phyloP scores from a whole-genome alignment of 176 grass and related monocot genomes.

The Carex parvula region DNA sequence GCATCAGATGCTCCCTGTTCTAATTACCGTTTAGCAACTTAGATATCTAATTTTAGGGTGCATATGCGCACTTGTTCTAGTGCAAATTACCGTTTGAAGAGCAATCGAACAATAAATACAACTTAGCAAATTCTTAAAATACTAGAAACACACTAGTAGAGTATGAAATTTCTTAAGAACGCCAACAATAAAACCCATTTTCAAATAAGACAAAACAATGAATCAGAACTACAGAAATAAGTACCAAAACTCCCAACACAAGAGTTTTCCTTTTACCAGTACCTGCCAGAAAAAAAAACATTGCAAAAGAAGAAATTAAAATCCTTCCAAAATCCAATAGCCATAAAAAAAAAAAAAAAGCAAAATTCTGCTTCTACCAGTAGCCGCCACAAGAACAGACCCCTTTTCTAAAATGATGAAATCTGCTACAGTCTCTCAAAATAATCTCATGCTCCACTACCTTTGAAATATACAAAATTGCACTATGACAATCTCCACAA shows the following conservation, averaged over 20 bases:
- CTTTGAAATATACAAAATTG: constrained; percentile 69
- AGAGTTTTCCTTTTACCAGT: not conserved
- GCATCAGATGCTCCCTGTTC: too few species aligned
- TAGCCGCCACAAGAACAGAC: constrained; percentile 70
- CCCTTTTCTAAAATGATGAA: constrained; percentile 80
- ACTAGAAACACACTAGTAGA: not conserved
- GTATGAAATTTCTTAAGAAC: not conserved
- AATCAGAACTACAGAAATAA: not conserved
- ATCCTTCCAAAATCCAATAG: not conserved
- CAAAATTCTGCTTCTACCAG: constrained; percentile 40
- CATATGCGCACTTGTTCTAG: too few species aligned
- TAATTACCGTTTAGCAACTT: too few species aligned
- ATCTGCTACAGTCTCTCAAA: constrained; percentile 73
- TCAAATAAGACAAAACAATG: not conserved
- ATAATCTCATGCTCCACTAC: constrained; percentile 85
- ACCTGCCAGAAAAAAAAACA: not conserved
- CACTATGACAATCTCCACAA: constrained; percentile 80
- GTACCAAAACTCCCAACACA: not conserved
- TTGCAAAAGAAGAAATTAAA: not conserved
- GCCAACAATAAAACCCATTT: not conserved
- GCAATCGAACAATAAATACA: not conserved
- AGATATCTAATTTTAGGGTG: too few species aligned
- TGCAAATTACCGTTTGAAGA: not conserved
- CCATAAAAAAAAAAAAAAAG: not conserved
- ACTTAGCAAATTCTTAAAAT: not conserved